Evolutionary conservation across 2,329 filamentous ascomycete species (phyloP).

Genomic region (Monilinia fructigena): DNA sequence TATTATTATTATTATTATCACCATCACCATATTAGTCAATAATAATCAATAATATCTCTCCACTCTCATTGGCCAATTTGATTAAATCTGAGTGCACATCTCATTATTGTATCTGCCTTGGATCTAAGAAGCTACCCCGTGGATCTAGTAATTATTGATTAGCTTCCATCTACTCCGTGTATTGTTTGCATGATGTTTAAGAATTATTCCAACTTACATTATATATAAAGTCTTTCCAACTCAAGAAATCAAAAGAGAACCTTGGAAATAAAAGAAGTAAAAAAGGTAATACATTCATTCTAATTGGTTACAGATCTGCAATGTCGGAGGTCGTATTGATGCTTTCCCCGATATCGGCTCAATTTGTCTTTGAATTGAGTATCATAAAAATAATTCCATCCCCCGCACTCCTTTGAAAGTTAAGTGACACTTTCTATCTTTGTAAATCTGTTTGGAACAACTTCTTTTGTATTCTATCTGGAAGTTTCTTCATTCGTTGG

Average conservation of each 20-base stretch:
- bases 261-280: too few relatives aligned
- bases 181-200: too few relatives aligned
- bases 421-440: not conserved
- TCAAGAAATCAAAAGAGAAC: too few relatives aligned
- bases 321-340: not conserved
- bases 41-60: not conserved
- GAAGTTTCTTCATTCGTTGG: not conserved
- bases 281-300: conserved; percentile 11
- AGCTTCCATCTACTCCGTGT: too few relatives aligned
- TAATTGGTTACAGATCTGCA: not conserved
- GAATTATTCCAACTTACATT: too few relatives aligned
- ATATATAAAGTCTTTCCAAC: too few relatives aligned
- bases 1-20: too few relatives aligned
- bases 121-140: too few relatives aligned
- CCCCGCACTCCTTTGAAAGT: conserved; percentile 13
- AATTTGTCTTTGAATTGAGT: conserved; percentile 21
- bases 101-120: too few relatives aligned
- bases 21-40: too few relatives aligned
- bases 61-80: not conserved
- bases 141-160: too few relatives aligned
- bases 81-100: not conserved
- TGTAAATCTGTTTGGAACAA: not conserved
- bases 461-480: not conserved
- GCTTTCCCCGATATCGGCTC: conserved; percentile 21
- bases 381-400: conserved; percentile 19